Evolutionary conservation across 441 rosid genomes (phyloP).

Genomic region (Pelargonium citronellum): DNA sequence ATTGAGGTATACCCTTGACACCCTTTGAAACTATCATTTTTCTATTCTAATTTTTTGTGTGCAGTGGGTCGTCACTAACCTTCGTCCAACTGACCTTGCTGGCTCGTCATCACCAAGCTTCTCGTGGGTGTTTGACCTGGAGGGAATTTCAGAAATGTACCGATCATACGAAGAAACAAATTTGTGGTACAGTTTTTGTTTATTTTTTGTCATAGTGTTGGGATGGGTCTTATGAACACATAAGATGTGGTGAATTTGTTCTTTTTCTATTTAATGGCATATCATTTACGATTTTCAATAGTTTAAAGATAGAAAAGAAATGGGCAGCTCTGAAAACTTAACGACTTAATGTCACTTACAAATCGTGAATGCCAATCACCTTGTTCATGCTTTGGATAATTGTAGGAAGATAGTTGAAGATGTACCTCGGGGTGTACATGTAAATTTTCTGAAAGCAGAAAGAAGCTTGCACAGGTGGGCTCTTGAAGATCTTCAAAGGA

Average conservation of each 20-base stretch:
- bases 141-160: conserved; percentile 73
- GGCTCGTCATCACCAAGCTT: conserved; percentile 46
- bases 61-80: conserved; percentile 89
- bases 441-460: conserved; percentile 88
- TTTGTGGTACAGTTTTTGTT: conserved; percentile 49
- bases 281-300: neutral
- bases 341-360: neutral
- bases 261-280: neutral
- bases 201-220: conserved; percentile 2
- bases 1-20: neutral
- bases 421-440: conserved; percentile 79
- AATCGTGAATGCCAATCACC: neutral
- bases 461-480: conserved; percentile 98
- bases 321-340: neutral
- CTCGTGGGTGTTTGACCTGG: conserved; percentile 81
- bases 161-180: conserved; percentile 85
- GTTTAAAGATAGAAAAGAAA: neutral
- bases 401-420: conserved; percentile 79
- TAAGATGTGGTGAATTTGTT: neutral
- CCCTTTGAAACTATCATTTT: neutral
- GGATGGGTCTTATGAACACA: neutral
- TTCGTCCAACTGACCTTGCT: conserved; percentile 36
- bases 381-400: conserved; percentile 17
- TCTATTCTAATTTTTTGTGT: conserved; percentile 15
- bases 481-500: conserved; percentile 78